Percentiles rank a stretch among this genome's conserved stretches.
Evolutionary conservation across 2,329 filamentous ascomycete species (phyloP).

Genomic region (Arthrobotrys pseudoclavata): DNA sequence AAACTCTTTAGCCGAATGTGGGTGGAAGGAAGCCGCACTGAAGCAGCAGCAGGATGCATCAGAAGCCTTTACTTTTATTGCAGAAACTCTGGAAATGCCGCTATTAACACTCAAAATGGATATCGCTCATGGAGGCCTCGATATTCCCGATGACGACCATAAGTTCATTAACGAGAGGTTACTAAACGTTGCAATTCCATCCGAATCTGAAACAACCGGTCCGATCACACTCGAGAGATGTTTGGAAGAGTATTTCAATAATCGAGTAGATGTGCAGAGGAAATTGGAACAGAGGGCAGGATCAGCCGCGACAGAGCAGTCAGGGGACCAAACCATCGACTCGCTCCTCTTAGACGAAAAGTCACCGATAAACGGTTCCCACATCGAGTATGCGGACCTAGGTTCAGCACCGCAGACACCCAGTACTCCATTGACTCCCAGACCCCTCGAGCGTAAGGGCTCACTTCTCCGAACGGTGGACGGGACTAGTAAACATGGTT

Average conservation of each 20-base stretch:
- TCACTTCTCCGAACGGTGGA: constrained; percentile 60
- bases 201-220: constrained; percentile 76
- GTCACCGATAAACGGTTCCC: constrained; percentile 64
- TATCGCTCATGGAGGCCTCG: constrained; percentile 90
- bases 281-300: constrained; percentile 74
- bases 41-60: constrained; percentile 94
- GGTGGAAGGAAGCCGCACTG: constrained; percentile 84
- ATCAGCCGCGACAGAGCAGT: constrained; percentile 64
- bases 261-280: constrained; percentile 86
- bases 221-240: constrained; percentile 88
- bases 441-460: constrained; percentile 57
- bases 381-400: constrained; percentile 68
- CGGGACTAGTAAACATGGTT: constrained; percentile 66
- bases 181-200: constrained; percentile 89
- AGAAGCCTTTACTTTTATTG: constrained; percentile 95
- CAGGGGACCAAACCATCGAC: constrained; percentile 38
- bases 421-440: constrained; percentile 61
- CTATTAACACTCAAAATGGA: constrained; percentile 93
- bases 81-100: constrained; percentile 87
- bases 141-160: constrained; percentile 86
- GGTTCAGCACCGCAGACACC: constrained; percentile 63
- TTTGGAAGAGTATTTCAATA: constrained; percentile 93
- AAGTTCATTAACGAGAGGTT: constrained; percentile 93
- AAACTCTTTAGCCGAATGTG: constrained; percentile 83
- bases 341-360: constrained; percentile 65